Evolutionary conservation across 345 rosid genomes (phyloP).

Genomic region (Hibiscus tridactylites): DNA sequence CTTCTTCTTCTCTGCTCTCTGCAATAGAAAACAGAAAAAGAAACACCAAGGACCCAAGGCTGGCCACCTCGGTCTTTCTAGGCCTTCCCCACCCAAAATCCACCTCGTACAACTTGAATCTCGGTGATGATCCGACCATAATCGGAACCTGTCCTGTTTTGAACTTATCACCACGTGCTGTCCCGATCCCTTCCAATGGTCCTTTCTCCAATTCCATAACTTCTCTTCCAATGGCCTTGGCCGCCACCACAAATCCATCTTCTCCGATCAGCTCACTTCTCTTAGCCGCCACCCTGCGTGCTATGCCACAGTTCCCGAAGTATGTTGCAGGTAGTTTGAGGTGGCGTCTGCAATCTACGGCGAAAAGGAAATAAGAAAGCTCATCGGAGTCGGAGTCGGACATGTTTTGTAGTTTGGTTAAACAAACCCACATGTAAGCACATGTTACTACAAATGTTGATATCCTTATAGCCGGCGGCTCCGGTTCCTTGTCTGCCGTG

Average conservation of each 20-base stretch:
- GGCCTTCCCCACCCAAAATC: slow-evolving; percentile 52
- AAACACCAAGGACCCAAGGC: slow-evolving; percentile 11
- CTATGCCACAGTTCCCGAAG: slow-evolving; percentile 29
- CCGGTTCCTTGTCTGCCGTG: not conserved
- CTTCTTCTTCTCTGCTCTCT: slow-evolving; percentile 18
- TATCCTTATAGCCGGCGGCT: not conserved
- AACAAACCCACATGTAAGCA: slow-evolving; percentile 8
- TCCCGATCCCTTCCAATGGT: slow-evolving; percentile 20
- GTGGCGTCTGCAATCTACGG: not conserved
- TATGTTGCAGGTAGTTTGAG: slow-evolving; percentile 13
- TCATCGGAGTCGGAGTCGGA: not conserved
- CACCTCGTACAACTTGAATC: slow-evolving; percentile 20
- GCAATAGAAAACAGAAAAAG: slow-evolving; percentile 10
- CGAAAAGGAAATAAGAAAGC: not conserved
- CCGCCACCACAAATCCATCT: slow-evolving; percentile 32
- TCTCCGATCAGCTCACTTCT: not conserved
- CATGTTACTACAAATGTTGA: slow-evolving; percentile 2
- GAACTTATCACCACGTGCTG: slow-evolving; percentile 18
- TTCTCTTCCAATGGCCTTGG: slow-evolving; percentile 21
- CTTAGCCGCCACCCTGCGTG: not conserved
- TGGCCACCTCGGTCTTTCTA: slow-evolving; percentile 25
- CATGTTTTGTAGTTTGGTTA: not conserved
- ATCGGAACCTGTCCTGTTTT: not conserved
- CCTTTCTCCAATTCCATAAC: slow-evolving; percentile 2
- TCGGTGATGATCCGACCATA: slow-evolving; percentile 25